Percentiles rank a stretch among this genome's conserved stretches.
Conservation (phyloP, 78 protist species). For the Tieghemostelium lacteum region DNA sequence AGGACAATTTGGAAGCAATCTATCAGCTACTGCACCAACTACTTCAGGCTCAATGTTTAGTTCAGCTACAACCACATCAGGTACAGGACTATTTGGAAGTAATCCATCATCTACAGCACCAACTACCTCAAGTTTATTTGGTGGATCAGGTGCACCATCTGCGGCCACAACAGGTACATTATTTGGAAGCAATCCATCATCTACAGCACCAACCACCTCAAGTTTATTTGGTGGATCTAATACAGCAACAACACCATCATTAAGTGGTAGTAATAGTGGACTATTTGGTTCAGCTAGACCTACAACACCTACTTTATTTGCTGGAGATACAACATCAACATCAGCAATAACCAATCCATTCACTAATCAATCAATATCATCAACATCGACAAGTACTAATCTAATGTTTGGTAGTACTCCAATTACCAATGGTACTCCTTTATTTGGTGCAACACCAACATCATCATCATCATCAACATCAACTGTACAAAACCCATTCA, state of each 20-base stretch:
- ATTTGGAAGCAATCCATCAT: background rate
- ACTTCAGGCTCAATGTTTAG: background rate
- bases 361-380: too few relatives aligned
- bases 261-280: background rate
- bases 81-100: background rate
- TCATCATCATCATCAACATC: conserved; percentile 1
- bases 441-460: background rate
- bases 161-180: background rate
- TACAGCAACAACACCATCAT: background rate
- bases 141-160: background rate
- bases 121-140: background rate
- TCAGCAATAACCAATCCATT: too few relatives aligned
- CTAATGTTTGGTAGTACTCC: too few relatives aligned
- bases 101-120: background rate
- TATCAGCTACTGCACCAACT: conserved; percentile 6
- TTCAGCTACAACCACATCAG: background rate
- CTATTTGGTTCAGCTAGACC: background rate
- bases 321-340: background rate
- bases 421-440: too few relatives aligned
- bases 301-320: background rate
- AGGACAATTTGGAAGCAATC: background rate
- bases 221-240: background rate
- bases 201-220: background rate
- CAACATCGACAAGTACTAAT: too few relatives aligned
- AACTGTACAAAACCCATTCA: too few relatives aligned